Evolutionary conservation across 2,329 filamentous ascomycete genomes (phyloP), one percentile per base, ranked within the genome.

Genomic region (Fusarium falciforme): DNA sequence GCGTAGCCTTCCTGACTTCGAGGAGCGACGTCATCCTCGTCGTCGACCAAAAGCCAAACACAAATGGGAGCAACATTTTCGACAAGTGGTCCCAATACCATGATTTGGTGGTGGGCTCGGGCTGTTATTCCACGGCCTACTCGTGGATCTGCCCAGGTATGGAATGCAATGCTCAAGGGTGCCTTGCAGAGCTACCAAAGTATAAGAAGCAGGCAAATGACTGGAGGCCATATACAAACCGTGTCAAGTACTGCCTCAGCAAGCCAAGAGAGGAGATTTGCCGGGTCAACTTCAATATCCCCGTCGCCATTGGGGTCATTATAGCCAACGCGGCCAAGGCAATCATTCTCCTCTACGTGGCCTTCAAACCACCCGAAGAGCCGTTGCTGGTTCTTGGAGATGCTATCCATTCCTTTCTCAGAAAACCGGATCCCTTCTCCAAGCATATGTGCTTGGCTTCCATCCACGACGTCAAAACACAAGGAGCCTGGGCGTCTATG

Each of bases 331-430:
- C 36, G 2, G 3, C 64, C 17, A 72, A 72, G 36, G 54, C 38
- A 5, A 27, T 54, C 3, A 38, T 70, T 9, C 58, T 72, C 4
- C 12, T 64, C 9, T 70, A 61, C 11, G 40, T 47, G 5, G 55
- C 60, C 1, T 38, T 64, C 4, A 57, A 38, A 14, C 69, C 60
- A 7, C 67, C 69, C 0, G 22, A 63, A 12, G 66, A 65, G 2
- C 63, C 64, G 9, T 31, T 72, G 9, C 27, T 72, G 12, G 55
- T 59, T 6, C 58, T 72, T 9, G 69, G 69, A 9, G 69, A 72
- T 27, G 67, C 69, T 2, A 72, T 72, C 14, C 49, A 57, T 6
- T 47, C 59, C 35, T 57, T 59, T 12, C 31, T 59, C n/a, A 29
- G 12, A 17, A 60, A 40, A 14, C 31, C 54, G 6, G 36, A 59